Percentiles rank a stretch among this genome's conserved stretches.
phyloP scores from a whole-genome alignment of 306 rosid genomes.

The Citrullus mucosospermus region DNA sequence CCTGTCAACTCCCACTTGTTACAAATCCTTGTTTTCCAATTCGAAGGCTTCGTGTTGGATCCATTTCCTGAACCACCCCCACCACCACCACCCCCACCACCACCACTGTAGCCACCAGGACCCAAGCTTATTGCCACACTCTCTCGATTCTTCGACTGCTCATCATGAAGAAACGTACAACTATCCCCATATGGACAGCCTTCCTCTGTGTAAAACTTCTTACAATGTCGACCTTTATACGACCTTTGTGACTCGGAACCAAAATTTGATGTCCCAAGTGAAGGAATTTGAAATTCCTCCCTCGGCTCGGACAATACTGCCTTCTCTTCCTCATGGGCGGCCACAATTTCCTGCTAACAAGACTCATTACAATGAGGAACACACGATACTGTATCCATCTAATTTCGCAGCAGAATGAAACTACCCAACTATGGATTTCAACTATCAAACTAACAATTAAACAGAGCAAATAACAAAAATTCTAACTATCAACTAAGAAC shows the following conservation, averaged over 20 bases:
- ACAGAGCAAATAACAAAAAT: not conserved
- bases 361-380: not conserved
- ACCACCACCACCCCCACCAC: not conserved
- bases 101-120: constrained; percentile 78
- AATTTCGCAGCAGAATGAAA: not conserved
- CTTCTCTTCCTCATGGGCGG: constrained; percentile 81
- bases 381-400: not conserved
- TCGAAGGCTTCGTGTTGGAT: constrained; percentile 65
- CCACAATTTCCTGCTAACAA: constrained; percentile 61
- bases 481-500: not conserved
- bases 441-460: not conserved
- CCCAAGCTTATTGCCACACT: constrained; percentile 97
- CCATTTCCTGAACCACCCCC: constrained; percentile 27
- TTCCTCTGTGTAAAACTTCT: constrained; percentile 93
- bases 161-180: constrained; percentile 94
- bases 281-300: constrained; percentile 95
- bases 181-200: constrained; percentile 97
- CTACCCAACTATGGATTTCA: not conserved
- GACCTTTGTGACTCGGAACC: constrained; percentile 57
- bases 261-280: constrained; percentile 39
- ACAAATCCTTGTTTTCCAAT: constrained; percentile 98
- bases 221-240: constrained; percentile 88
- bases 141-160: constrained; percentile 83
- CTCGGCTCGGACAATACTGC: constrained; percentile 39
- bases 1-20: constrained; percentile 99